Conservation (phyloP, 2,329 filamentous ascomycete species). For the Beauveria caledonica region DNA sequence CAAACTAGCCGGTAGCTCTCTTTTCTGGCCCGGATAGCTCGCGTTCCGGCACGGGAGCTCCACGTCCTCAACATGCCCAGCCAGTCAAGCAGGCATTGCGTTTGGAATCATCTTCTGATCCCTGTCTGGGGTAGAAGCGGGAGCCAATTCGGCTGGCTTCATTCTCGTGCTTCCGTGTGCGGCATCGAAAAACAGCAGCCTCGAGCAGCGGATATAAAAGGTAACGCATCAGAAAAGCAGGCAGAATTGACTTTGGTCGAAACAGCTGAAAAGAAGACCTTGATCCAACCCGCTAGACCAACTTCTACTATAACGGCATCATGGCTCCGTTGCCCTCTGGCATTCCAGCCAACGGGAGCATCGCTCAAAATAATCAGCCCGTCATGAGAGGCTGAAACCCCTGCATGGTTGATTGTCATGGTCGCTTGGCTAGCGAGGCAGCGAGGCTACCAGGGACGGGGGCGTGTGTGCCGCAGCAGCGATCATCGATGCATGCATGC, state of each 20-base stretch:
- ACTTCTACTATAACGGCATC: neutral
- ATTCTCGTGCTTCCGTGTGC: too few species aligned
- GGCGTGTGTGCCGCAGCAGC: neutral
- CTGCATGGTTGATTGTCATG: neutral
- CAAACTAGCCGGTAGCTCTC: neutral
- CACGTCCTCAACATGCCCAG: neutral
- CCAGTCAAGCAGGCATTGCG: neutral
- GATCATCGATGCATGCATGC: neutral
- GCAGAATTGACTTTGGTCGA: too few species aligned
- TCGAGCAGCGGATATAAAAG: too few species aligned
- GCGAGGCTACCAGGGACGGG: neutral
- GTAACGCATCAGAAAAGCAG: too few species aligned
- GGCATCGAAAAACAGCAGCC: too few species aligned
- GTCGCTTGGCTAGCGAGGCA: neutral
- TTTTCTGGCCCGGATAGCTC: neutral
- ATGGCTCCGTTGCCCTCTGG: neutral
- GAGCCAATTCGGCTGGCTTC: neutral
- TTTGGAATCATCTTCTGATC: constrained; percentile 7
- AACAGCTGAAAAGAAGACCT: too few species aligned
- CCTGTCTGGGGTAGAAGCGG: neutral
- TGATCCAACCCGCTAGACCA: too few species aligned
- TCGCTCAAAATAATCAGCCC: neutral
- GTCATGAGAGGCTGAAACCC: constrained; percentile 5
- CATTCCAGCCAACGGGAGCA: neutral
- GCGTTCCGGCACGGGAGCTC: neutral